Evolutionary conservation across 2,329 filamentous ascomycete genomes (phyloP).

Genomic region (Trichoderma oligosporum): DNA sequence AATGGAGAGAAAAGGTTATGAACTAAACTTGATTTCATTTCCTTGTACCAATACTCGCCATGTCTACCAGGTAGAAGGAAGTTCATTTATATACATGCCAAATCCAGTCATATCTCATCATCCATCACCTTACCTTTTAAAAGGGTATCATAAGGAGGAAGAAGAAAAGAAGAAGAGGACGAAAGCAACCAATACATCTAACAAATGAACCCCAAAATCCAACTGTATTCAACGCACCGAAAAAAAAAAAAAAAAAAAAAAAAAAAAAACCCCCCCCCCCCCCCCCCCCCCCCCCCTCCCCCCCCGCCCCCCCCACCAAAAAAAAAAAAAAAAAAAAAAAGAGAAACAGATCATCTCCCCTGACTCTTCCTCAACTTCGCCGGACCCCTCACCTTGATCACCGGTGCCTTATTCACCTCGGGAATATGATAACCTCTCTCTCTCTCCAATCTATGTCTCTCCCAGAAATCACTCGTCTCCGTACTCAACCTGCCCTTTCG

Average conservation of each 20-base stretch:
- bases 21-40: neutral
- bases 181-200: too few relatives aligned
- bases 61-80: neutral
- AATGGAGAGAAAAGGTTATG: neutral
- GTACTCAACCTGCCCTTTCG: slow-evolving; percentile 24
- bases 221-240: too few relatives aligned
- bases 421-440: slow-evolving; percentile 40
- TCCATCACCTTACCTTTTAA: neutral
- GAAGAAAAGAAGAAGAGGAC: neutral
- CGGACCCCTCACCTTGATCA: neutral
- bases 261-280: neutral
- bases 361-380: slow-evolving; percentile 2
- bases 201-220: too few relatives aligned
- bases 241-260: neutral
- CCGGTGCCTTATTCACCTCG: slow-evolving; percentile 34
- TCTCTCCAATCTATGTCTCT: slow-evolving; percentile 38
- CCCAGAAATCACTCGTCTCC: slow-evolving; percentile 42
- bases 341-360: neutral
- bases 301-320: too few relatives aligned
- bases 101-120: neutral
- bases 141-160: too few relatives aligned
- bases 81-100: neutral
- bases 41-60: neutral
- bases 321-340: neutral
- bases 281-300: too few relatives aligned